Base-by-base conservation (phyloP, 192 early-diverging fungal species). In the Backusella parvicylindrica region DNA sequence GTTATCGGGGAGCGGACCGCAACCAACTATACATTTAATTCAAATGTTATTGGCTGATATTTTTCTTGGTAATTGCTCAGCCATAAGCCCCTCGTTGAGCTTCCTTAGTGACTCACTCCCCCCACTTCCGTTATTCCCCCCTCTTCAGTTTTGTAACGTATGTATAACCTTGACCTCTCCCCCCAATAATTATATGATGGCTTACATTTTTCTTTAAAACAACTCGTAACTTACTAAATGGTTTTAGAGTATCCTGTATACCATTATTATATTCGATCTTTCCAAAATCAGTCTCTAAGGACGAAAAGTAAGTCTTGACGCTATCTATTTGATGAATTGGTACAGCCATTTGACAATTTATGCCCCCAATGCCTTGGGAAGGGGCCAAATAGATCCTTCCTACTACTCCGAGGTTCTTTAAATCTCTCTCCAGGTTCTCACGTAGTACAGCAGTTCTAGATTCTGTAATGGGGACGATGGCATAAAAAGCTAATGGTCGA, bases 291-390 rank as follows among this genome's bases (percentile, higher is more conserved):
- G 30, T 6, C 74, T 79, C 72, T 8, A 79, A 30, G 1, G 70
- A 4, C 70, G 87, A 78, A 36, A 90, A 88, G 81, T 84, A 90
- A 8, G 69, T 30, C 60, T 89, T 91, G 49, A 94, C 75, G 0
- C 33, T 28, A 1, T 71, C 80, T 7, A 89, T 74, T 36, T 89
- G 84, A 18, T 84, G 80, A 8, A 74, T 73, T 49, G 91, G 91
- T 50, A 89, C 85, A 56, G 88, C 88, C n/a, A 92, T 81, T 83
- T 94, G 92, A 12, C 90, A 91, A 73, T 94, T 94, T 78, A 94
- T 90, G 0, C 92, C 92, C 26, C 79, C 79, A 50, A 79, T 70
- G 12, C 76, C 76, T 11, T 43, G 35, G 64, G 91, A 84, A 13
- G 84, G 73, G 31, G 87, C 86, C 23, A 94, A 67, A 78, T 94